A percentile compares a stretch with the other conserved stretches of the same genome.
These are phyloP conservation scores for Pilasporangium apinafurcum DNA, from an alignment of 352 stramenopile genomes.

Conservation along the genomic window DNA sequence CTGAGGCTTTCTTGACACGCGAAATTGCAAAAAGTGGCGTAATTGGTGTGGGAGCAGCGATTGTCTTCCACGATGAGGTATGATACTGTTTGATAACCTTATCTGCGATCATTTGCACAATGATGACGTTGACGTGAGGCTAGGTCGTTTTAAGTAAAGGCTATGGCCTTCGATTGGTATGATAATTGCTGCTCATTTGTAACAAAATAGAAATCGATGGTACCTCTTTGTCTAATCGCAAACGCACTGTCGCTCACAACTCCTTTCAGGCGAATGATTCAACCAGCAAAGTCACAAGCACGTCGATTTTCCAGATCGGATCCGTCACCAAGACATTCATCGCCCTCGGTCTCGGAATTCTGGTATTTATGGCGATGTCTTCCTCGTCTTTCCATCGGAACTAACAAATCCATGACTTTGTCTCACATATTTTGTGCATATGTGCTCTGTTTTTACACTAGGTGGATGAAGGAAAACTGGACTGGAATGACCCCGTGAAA, in stretches of 20 bases:
- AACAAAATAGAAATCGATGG: too few relatives aligned
- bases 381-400: too few relatives aligned
- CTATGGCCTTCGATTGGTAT: constrained; percentile 25
- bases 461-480: constrained; percentile 45
- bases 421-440: neutral
- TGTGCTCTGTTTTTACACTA: neutral
- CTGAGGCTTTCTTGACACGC: constrained; percentile 28
- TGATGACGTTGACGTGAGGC: neutral
- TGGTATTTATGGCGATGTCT: too few relatives aligned
- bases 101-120: neutral
- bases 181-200: too few relatives aligned
- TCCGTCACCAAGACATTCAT: constrained; percentile 68
- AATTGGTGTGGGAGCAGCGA: constrained; percentile 31
- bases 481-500: constrained; percentile 49
- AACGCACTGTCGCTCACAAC: too few relatives aligned
- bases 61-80: constrained; percentile 47
- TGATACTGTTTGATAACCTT: too few relatives aligned
- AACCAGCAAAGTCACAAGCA: constrained; percentile 20
- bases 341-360: constrained; percentile 26
- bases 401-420: neutral
- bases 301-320: constrained; percentile 63
- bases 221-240: too few relatives aligned
- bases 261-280: constrained; percentile 17
- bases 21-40: constrained; percentile 24
- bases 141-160: constrained; percentile 29